Evolutionary conservation across 2,329 filamentous ascomycete genomes (phyloP).

Genomic region (Trichoderma harzianum): DNA sequence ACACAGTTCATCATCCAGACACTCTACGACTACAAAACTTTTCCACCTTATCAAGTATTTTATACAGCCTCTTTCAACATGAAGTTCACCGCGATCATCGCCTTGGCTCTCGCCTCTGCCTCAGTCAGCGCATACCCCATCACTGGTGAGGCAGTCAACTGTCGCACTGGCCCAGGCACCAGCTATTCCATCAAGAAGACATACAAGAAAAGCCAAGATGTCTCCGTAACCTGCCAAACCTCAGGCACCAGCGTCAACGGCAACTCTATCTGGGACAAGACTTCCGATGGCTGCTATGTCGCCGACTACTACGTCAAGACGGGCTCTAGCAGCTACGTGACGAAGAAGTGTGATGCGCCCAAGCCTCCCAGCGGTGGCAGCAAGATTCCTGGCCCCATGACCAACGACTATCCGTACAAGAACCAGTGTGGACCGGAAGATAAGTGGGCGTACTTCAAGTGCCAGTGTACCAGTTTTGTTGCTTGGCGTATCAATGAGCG

Average conservation of each 20-base stretch:
- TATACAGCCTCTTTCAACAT: background rate
- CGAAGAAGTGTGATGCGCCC: background rate
- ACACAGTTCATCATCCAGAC: too few relatives aligned
- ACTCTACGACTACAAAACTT: background rate
- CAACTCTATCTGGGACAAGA: conserved; percentile 21
- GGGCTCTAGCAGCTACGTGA: conserved; percentile 16
- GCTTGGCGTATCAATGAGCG: conserved; percentile 24
- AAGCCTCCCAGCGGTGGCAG: conserved; percentile 2
- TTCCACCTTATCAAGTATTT: background rate
- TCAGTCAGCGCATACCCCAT: conserved; percentile 16
- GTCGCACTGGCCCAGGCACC: conserved; percentile 19
- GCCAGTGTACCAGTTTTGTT: conserved; percentile 25
- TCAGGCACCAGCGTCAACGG: conserved; percentile 17
- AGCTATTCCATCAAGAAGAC: conserved; percentile 14
- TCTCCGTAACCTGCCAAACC: conserved; percentile 21
- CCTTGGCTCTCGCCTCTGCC: background rate
- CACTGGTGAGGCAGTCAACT: conserved; percentile 19
- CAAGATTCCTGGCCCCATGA: conserved; percentile 15
- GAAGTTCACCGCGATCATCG: background rate
- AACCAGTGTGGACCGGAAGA: conserved; percentile 21
- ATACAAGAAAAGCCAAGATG: conserved; percentile 18
- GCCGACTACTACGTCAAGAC: conserved; percentile 22
- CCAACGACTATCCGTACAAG: conserved; percentile 25
- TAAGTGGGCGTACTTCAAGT: conserved; percentile 22
- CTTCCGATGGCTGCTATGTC: conserved; percentile 20